These are phyloP conservation scores for Phanerochaete carnosa DNA, from an alignment of 768 basidiomycete species.

Conservation along the genomic window DNA sequence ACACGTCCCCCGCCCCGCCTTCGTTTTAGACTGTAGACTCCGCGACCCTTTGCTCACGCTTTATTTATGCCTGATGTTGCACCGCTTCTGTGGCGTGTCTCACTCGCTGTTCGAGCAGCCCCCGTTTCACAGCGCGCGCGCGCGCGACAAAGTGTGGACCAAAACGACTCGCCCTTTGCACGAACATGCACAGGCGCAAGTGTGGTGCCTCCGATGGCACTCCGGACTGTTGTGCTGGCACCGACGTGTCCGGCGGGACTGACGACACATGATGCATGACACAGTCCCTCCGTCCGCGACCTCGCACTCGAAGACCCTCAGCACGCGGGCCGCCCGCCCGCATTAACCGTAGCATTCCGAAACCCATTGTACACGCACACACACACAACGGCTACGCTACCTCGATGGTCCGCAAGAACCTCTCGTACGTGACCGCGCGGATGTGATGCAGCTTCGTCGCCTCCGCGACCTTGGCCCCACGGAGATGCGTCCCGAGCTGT, in stretches of 20 bases:
- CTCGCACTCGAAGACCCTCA: neutral
- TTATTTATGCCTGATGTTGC: neutral
- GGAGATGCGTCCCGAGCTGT: slow-evolving; percentile 41
- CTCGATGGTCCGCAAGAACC: slow-evolving; percentile 58
- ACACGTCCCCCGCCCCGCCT: too few species aligned
- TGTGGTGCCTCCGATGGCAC: too few species aligned
- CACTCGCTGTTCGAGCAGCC: neutral
- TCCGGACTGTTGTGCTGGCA: too few species aligned
- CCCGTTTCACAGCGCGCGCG: neutral
- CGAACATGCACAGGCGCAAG: neutral
- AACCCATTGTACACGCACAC: neutral
- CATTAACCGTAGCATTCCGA: neutral
- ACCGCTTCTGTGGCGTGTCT: neutral
- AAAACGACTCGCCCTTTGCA: neutral
- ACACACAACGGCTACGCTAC: slow-evolving; percentile 10
- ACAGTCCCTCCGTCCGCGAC: neutral
- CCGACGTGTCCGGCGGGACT: too few species aligned
- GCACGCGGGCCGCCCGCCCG: too few species aligned
- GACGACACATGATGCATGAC: neutral
- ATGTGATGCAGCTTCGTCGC: slow-evolving; percentile 61
- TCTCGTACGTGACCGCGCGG: slow-evolving; percentile 57
- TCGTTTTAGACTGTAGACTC: neutral
- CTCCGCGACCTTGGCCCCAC: slow-evolving; percentile 47
- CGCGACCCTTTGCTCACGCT: neutral
- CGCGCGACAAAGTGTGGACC: neutral